These are phyloP conservation scores for Plasmodium vivax DNA, from an alignment of 169 alveolate species.

Conservation along the genomic window DNA sequence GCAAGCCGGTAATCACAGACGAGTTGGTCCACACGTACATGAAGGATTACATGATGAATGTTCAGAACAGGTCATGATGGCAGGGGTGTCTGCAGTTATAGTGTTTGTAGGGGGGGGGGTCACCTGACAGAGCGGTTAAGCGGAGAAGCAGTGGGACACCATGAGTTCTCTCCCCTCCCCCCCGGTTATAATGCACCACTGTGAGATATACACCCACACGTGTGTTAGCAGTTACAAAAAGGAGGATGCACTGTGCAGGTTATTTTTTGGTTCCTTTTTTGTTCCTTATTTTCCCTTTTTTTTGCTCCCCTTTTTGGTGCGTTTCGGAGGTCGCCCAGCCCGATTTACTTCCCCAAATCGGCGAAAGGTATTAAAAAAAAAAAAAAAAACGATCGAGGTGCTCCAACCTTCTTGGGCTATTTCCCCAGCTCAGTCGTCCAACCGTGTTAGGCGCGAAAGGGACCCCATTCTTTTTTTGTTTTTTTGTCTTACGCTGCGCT, in stretches of 20 bases:
- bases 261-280: neutral
- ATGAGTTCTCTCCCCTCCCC: neutral
- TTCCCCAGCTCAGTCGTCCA: neutral
- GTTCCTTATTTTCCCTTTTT: neutral
- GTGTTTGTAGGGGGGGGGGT: neutral
- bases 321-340: neutral
- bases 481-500: neutral
- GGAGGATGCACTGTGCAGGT: neutral
- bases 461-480: neutral
- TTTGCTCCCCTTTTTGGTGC: neutral
- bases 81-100: neutral
- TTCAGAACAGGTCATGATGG: slow-evolving; percentile 6
- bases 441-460: neutral
- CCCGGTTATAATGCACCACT: neutral
- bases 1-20: slow-evolving; percentile 19
- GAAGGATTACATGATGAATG: slow-evolving; percentile 66
- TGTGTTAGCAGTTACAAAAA: neutral
- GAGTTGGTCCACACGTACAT: slow-evolving; percentile 50
- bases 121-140: neutral
- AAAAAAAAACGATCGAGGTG: neutral
- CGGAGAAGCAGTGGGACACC: neutral
- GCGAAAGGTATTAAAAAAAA: neutral
- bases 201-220: neutral
- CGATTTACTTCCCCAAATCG: neutral
- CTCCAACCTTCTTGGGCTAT: neutral